These are phyloP conservation scores for Pythium phragmiticola DNA, from an alignment of 352 stramenopile genomes.

Conservation along the genomic window DNA sequence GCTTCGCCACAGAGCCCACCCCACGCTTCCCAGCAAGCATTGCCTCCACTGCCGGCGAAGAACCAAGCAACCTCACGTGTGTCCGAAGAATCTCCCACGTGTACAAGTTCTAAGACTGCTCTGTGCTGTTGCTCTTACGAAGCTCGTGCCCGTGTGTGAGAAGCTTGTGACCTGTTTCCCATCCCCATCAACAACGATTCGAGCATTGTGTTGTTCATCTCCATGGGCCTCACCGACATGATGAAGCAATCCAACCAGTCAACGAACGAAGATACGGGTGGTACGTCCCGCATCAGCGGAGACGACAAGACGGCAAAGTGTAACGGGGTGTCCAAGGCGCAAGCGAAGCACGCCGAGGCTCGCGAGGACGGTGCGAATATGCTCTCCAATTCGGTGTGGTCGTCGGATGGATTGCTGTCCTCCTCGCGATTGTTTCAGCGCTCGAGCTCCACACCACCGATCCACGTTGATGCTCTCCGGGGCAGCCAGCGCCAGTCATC, in stretches of 20 bases:
- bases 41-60: not conserved
- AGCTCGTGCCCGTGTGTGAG: constrained; percentile 4
- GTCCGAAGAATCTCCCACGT: not conserved
- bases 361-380: constrained; percentile 20
- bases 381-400: constrained; percentile 50
- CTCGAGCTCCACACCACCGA: constrained; percentile 35
- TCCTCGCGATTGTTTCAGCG: constrained; percentile 55
- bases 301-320: constrained; percentile 7
- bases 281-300: constrained; percentile 5
- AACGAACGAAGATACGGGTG: constrained; percentile 21
- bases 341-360: not conserved
- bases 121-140: not conserved
- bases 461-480: constrained; percentile 13
- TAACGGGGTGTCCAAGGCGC: constrained; percentile 1
- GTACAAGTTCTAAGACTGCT: not conserved
- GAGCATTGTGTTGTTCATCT: constrained; percentile 12
- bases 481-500: constrained; percentile 7
- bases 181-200: constrained; percentile 2
- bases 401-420: constrained; percentile 52
- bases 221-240: constrained; percentile 30
- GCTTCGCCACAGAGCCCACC: not conserved
- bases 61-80: not conserved
- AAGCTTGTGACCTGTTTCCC: constrained; percentile 13
- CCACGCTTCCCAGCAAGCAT: not conserved
- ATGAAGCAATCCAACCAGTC: constrained; percentile 30